Evolutionary conservation across 352 stramenopile genomes (phyloP).

Genomic region (Globisporangium solare): DNA sequence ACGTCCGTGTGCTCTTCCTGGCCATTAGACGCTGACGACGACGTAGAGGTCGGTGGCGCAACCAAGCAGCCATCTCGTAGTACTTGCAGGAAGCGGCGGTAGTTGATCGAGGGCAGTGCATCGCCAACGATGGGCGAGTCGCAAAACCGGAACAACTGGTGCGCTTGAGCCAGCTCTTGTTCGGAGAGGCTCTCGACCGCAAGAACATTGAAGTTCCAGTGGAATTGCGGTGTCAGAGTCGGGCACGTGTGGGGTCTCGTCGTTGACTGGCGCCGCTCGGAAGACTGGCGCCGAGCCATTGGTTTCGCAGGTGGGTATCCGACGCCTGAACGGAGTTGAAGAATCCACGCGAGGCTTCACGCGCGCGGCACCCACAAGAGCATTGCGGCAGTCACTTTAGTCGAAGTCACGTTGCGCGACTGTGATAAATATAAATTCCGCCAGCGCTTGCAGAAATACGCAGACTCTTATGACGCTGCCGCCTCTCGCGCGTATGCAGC

Average conservation of each 20-base stretch:
- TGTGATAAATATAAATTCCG: too few species aligned
- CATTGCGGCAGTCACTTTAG: too few species aligned
- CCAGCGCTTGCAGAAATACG: too few species aligned
- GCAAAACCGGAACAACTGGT: constrained; percentile 56
- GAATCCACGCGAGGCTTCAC: not conserved
- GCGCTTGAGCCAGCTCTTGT: constrained; percentile 31
- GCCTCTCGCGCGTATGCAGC: too few species aligned
- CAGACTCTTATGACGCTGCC: too few species aligned
- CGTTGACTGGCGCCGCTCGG: not conserved
- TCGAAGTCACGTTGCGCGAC: too few species aligned
- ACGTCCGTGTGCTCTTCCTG: not conserved
- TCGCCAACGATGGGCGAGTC: constrained; percentile 47
- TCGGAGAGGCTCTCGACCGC: constrained; percentile 23
- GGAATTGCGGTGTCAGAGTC: constrained; percentile 31
- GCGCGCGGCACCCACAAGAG: too few species aligned
- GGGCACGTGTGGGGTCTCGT: constrained; percentile 16
- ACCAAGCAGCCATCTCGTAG: constrained; percentile 35
- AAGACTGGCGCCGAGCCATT: too few species aligned
- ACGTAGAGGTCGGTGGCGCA: not conserved
- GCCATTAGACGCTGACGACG: not conserved
- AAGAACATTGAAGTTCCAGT: constrained; percentile 51
- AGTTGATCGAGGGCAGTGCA: constrained; percentile 43
- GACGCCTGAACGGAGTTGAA: not conserved
- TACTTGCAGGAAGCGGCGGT: constrained; percentile 32
- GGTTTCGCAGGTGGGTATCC: too few species aligned